phyloP scores from a whole-genome alignment of 2,329 filamentous ascomycete genomes.

The Alternaria sp. region DNA sequence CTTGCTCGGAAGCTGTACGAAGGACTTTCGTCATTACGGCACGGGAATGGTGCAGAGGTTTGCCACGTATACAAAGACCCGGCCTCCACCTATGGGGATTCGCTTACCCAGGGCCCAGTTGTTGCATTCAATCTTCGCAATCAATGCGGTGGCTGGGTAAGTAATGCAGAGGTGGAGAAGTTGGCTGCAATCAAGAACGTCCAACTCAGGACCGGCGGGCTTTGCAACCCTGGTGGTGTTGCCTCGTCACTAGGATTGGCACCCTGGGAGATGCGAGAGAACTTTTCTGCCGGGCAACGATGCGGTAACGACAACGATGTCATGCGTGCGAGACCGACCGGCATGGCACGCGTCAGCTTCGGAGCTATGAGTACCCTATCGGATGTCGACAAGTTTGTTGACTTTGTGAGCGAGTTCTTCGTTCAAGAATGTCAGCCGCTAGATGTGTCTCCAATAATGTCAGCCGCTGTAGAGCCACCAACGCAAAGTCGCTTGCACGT shows the following conservation, averaged over 20 bases:
- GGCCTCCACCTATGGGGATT: conserved; percentile 54
- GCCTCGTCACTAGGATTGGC: conserved; percentile 75
- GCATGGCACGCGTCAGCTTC: conserved; percentile 83
- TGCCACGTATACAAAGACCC: conserved; percentile 70
- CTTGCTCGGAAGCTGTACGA: conserved; percentile 68
- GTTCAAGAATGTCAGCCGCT: conserved; percentile 39
- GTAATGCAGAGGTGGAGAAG: conserved; percentile 86
- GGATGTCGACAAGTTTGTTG: conserved; percentile 76
- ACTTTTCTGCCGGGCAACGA: conserved; percentile 83
- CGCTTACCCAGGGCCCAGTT: conserved; percentile 71
- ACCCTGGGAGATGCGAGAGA: conserved; percentile 82
- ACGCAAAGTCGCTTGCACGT: conserved; percentile 50
- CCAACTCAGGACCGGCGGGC: conserved; percentile 84
- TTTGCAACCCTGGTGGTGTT: conserved; percentile 92
- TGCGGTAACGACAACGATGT: conserved; percentile 87
- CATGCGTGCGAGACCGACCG: conserved; percentile 84
- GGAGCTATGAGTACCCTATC: conserved; percentile 85
- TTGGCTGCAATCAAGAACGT: conserved; percentile 79
- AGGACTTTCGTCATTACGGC: conserved; percentile 67
- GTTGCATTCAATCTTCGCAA: conserved; percentile 84
- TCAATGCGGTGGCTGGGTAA: conserved; percentile 75
- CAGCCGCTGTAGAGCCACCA: conserved; percentile 35
- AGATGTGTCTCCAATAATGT: conserved; percentile 29
- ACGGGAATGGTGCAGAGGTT: conserved; percentile 72
- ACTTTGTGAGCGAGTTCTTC: conserved; percentile 67